Evolutionary conservation across 306 rosid genomes (phyloP).

Genomic region (Rubus idaeus): DNA sequence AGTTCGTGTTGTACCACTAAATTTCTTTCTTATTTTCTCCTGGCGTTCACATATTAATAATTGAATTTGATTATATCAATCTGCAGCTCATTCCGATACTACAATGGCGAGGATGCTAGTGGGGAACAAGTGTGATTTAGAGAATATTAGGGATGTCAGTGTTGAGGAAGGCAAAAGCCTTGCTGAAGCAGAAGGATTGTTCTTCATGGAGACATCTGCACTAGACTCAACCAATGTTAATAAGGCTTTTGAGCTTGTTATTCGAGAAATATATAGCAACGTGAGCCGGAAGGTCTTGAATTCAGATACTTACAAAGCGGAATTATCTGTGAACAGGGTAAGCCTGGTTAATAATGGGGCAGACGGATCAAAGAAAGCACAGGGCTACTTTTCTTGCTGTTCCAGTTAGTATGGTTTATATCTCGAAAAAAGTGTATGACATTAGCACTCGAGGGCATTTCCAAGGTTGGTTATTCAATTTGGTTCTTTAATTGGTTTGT

Average conservation of each 20-base stretch:
- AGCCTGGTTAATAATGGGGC: constrained; percentile 72
- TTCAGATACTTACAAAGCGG: constrained; percentile 91
- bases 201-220: constrained; percentile 97
- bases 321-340: constrained; percentile 82
- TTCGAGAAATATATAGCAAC: constrained; percentile 81
- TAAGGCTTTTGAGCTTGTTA: constrained; percentile 83
- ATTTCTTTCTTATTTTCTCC: neutral
- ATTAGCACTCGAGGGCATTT: constrained; percentile 25
- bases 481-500: constrained; percentile 32
- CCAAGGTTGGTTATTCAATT: constrained; percentile 31
- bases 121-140: constrained; percentile 88
- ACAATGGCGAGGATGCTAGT: constrained; percentile 89
- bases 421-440: constrained; percentile 12
- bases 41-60: neutral
- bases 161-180: constrained; percentile 85
- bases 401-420: constrained; percentile 48
- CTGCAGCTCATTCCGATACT: constrained; percentile 91
- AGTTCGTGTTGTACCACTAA: neutral
- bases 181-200: constrained; percentile 88
- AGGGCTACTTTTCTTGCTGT: constrained; percentile 69
- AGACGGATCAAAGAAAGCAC: constrained; percentile 52
- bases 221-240: constrained; percentile 80
- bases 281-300: constrained; percentile 91
- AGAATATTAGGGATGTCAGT: constrained; percentile 72
- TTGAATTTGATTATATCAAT: constrained; percentile 20